phyloP scores from a whole-genome alignment of 345 rosid genomes.

The Melastoma malabathricum region DNA sequence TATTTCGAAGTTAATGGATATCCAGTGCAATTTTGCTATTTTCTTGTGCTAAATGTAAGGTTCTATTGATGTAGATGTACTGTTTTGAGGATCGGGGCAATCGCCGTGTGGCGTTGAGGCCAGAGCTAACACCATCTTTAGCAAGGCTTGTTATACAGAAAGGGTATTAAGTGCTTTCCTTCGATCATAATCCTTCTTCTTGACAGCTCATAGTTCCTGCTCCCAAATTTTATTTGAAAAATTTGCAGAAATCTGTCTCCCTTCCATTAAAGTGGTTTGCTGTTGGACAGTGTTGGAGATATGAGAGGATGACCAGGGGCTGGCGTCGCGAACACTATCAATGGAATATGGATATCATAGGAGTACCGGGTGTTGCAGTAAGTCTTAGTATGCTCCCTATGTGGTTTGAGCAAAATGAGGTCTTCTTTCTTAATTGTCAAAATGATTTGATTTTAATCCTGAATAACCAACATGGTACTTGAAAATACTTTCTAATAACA shows the following conservation, averaged over 20 bases:
- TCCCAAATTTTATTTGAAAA: constrained; percentile 52
- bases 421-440: no score
- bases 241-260: constrained; percentile 67
- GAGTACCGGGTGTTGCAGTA: constrained; percentile 75
- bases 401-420: background rate
- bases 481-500: no score
- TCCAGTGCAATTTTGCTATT: background rate
- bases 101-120: constrained; percentile 96
- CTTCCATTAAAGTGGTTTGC: constrained; percentile 97
- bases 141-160: constrained; percentile 90
- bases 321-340: constrained; percentile 96
- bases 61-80: constrained; percentile 39
- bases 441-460: no score
- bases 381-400: constrained; percentile 10
- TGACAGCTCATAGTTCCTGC: constrained; percentile 26
- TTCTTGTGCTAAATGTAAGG: background rate
- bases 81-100: constrained; percentile 92
- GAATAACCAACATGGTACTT: no score
- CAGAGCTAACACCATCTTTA: constrained; percentile 92
- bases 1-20: constrained; percentile 3
- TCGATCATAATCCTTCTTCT: constrained; percentile 13
- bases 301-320: constrained; percentile 96
- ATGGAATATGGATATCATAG: constrained; percentile 98
- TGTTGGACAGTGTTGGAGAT: constrained; percentile 93
- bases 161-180: constrained; percentile 36